Evolutionary conservation across 2,329 filamentous ascomycete genomes (phyloP).

Genomic region (Alternaria sp.): DNA sequence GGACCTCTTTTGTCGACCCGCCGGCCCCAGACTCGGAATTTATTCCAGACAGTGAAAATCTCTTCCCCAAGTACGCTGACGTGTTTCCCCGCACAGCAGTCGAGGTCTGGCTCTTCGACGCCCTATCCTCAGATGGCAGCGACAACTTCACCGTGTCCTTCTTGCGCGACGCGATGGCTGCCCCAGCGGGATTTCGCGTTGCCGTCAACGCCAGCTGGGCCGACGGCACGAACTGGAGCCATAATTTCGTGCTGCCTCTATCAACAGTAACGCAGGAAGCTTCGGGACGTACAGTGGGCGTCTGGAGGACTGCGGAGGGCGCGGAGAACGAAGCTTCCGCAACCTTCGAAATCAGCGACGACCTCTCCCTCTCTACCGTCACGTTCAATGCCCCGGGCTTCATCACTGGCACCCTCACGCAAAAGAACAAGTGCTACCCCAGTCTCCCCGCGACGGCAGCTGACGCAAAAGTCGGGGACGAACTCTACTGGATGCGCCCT

Average conservation of each 20-base stretch:
- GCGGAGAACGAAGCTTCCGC: constrained; percentile 2
- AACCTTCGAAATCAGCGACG: constrained; percentile 12
- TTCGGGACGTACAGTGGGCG: constrained; percentile 5
- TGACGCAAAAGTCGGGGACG: constrained; percentile 7
- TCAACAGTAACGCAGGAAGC: constrained; percentile 10
- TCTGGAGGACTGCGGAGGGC: constrained; percentile 8
- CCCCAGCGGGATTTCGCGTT: constrained; percentile 12
- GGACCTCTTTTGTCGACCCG: constrained; percentile 10
- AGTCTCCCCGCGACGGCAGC: constrained; percentile 8
- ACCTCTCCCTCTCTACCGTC: constrained; percentile 9
- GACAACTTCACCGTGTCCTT: constrained; percentile 16
- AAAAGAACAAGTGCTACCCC: constrained; percentile 8
- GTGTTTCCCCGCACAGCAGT: constrained; percentile 12
- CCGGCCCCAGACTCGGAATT: constrained; percentile 11
- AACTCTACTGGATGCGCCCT: constrained; percentile 15
- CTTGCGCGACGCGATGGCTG: constrained; percentile 8
- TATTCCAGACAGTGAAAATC: constrained; percentile 14
- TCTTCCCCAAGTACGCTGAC: constrained; percentile 14
- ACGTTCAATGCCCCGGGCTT: constrained; percentile 16
- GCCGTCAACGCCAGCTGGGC: constrained; percentile 12
- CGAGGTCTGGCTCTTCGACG: constrained; percentile 17
- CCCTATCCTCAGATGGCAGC: constrained; percentile 5
- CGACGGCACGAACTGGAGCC: constrained; percentile 12
- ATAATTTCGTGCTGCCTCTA: constrained; percentile 7
- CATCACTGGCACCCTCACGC: constrained; percentile 10